Conservation (phyloP, 768 basidiomycete genomes). For the Agrocybe praecox region DNA sequence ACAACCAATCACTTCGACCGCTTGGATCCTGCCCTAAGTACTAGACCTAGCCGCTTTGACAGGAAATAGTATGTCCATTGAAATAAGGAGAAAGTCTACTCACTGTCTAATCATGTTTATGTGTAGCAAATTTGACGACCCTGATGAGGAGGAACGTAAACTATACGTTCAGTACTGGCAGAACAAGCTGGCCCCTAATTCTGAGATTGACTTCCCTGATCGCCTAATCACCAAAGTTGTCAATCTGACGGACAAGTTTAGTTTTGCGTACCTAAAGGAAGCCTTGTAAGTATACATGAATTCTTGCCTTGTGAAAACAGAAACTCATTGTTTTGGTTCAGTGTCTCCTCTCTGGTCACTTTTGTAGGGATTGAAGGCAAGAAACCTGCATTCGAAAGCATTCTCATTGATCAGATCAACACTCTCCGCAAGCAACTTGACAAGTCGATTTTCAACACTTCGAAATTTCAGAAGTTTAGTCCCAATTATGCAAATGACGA, state of each 20-base stretch:
- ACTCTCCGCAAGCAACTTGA: conserved; percentile 68
- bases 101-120: background rate
- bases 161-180: conserved; percentile 84
- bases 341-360: conserved; percentile 74
- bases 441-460: conserved; percentile 27
- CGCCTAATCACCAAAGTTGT: conserved; percentile 62
- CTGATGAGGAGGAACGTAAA: conserved; percentile 60
- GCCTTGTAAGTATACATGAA: conserved; percentile 65
- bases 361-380: conserved; percentile 56
- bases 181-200: conserved; percentile 65
- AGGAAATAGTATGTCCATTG: conserved; percentile 72
- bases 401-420: conserved; percentile 62
- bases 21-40: conserved; percentile 76
- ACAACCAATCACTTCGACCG: conserved; percentile 86
- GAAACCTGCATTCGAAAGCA: conserved; percentile 48
- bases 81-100: background rate
- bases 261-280: conserved; percentile 89
- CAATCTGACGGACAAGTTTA: conserved; percentile 63
- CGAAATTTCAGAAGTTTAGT: background rate
- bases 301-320: background rate
- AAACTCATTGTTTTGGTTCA: conserved; percentile 25
- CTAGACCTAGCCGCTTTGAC: conserved; percentile 83
- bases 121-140: conserved; percentile 70
- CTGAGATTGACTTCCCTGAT: conserved; percentile 69
- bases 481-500: background rate